These are phyloP conservation scores for Arthrobotrys sinensis DNA, from an alignment of 2,329 filamentous ascomycete genomes.

Conservation along the genomic window DNA sequence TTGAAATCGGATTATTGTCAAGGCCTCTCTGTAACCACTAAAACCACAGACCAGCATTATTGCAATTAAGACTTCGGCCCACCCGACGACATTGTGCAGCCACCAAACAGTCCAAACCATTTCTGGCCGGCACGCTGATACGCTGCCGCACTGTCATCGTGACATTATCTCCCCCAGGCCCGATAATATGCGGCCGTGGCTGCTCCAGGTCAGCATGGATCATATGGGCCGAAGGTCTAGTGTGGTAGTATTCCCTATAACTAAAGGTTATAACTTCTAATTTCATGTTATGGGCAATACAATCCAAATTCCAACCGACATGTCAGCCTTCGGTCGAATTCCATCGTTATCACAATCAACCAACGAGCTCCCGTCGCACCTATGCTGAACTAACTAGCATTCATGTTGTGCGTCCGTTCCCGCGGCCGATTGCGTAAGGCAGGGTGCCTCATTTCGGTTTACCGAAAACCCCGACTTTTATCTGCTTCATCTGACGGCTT, in stretches of 20 bases:
- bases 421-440: conserved; percentile 59
- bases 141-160: conserved; percentile 14
- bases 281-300: not conserved
- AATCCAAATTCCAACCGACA: conserved; percentile 14
- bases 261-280: not conserved
- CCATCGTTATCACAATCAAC: conserved; percentile 33
- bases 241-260: not conserved
- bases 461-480: conserved; percentile 35
- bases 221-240: not conserved
- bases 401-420: conserved; percentile 56
- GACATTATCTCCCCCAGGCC: not conserved
- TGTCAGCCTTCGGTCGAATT: conserved; percentile 13
- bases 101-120: conserved; percentile 18
- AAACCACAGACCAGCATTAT: not conserved
- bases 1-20: conserved; percentile 45
- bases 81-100: conserved; percentile 26
- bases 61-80: conserved; percentile 22
- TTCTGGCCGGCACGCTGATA: conserved; percentile 16
- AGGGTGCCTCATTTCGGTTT: conserved; percentile 55
- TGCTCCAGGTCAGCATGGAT: not conserved
- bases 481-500: not conserved
- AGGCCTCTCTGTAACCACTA: not conserved
- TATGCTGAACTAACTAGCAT: conserved; percentile 23
- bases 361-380: conserved; percentile 14
- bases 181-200: conserved; percentile 30